Conservation (phyloP, 192 early-diverging fungal species). For the Podochytrium sp. region DNA sequence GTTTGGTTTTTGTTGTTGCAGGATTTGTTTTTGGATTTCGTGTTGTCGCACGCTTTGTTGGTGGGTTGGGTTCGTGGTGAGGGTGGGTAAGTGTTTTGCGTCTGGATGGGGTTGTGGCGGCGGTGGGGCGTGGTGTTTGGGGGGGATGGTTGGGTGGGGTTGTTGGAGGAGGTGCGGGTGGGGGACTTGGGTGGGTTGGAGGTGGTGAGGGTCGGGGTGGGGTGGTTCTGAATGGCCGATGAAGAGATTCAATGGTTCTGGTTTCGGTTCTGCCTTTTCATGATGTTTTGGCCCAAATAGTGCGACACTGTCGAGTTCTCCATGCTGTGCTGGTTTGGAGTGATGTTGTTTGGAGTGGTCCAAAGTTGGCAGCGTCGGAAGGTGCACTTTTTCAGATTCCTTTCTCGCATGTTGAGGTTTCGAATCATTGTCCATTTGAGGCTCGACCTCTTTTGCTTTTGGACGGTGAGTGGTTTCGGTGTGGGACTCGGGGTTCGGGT, state of each 20-base stretch:
- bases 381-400: conserved; percentile 14
- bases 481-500: too few species aligned
- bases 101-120: not conserved
- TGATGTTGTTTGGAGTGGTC: conserved; percentile 2
- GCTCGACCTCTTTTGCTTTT: conserved; percentile 22
- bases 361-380: conserved; percentile 1
- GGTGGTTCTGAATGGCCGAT: not conserved
- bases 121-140: not conserved
- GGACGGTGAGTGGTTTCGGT: not conserved
- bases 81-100: not conserved
- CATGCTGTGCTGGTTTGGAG: not conserved
- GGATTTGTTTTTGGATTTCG: conserved; percentile 21
- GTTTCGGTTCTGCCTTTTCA: not conserved
- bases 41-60: conserved; percentile 23
- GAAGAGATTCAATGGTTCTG: conserved; percentile 14
- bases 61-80: not conserved
- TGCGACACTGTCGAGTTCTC: not conserved
- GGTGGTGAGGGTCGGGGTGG: not conserved
- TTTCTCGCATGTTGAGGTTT: not conserved
- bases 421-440: not conserved
- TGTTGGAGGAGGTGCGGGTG: not conserved
- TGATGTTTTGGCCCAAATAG: not conserved
- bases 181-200: not conserved
- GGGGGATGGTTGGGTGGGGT: not conserved
- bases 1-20: conserved; percentile 9